Percentiles rank a stretch among this genome's conserved stretches.
These are phyloP conservation scores for Chlamydomonas urium DNA, from an alignment of 139 green algal genomes.

Conservation along the genomic window DNA sequence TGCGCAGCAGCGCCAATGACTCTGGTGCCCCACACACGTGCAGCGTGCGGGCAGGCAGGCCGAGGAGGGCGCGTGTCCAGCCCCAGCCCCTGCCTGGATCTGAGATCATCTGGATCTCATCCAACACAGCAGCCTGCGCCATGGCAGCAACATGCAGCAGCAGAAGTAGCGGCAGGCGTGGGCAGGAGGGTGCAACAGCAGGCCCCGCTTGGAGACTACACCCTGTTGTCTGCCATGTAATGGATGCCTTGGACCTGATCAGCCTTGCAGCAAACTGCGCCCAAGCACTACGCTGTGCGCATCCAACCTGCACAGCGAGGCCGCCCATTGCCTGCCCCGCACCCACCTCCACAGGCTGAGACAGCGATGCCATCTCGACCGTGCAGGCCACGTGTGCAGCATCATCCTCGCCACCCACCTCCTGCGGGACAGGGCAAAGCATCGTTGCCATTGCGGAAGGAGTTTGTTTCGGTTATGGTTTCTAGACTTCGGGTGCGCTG, in stretches of 20 bases:
- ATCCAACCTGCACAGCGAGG: background rate
- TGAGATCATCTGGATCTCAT: slow-evolving; percentile 87
- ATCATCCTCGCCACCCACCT: background rate
- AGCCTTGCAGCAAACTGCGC: too few relatives aligned
- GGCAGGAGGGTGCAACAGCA: too few relatives aligned
- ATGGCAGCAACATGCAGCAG: too few relatives aligned
- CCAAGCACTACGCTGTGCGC: too few relatives aligned
- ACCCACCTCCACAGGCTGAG: slow-evolving; percentile 68
- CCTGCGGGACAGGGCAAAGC: too few relatives aligned
- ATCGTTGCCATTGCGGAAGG: too few relatives aligned
- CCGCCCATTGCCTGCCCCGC: slow-evolving; percentile 52
- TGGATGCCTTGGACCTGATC: too few relatives aligned
- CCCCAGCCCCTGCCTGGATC: slow-evolving; percentile 74
- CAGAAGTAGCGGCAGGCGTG: too few relatives aligned
- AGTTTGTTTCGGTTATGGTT: too few relatives aligned
- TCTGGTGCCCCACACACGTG: slow-evolving; percentile 92
- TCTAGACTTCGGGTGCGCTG: too few relatives aligned
- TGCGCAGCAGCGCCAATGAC: slow-evolving; percentile 69
- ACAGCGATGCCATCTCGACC: slow-evolving; percentile 85
- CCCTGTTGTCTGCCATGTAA: too few relatives aligned
- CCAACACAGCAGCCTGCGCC: slow-evolving; percentile 43
- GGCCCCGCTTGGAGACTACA: too few relatives aligned
- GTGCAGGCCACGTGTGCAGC: slow-evolving; percentile 86
- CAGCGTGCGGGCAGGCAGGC: slow-evolving; percentile 75
- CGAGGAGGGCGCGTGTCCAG: slow-evolving; percentile 90